Conservation (phyloP, 495 filamentous ascomycete species). For the Clohesyomyces aquaticus region DNA sequence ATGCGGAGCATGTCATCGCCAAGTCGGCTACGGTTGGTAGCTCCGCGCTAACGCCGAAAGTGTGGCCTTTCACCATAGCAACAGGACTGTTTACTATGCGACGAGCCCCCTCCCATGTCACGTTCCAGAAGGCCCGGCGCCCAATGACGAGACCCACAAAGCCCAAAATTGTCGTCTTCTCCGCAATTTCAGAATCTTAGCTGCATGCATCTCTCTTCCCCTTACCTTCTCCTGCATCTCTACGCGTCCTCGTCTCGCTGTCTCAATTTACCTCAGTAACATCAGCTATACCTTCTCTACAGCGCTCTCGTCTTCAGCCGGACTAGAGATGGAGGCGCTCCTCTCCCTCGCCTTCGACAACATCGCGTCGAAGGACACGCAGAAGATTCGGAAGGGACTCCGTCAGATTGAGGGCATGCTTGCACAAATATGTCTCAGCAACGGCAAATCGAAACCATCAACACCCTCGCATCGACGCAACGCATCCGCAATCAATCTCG, state of each 20-base stretch:
- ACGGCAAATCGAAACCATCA: constrained; percentile 48
- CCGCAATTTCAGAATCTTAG: constrained; percentile 34
- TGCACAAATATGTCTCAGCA: constrained; percentile 89
- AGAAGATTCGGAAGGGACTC: constrained; percentile 89
- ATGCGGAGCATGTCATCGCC: neutral
- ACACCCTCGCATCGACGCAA: constrained; percentile 47
- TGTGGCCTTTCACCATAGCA: constrained; percentile 26
- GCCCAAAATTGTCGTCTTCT: constrained; percentile 28
- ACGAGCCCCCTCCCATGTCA: neutral
- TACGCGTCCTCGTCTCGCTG: constrained; percentile 2
- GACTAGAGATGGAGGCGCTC: constrained; percentile 78
- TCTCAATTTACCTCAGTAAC: constrained; percentile 7
- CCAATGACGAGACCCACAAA: constrained; percentile 26
- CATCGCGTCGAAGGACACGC: constrained; percentile 86
- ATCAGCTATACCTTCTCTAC: constrained; percentile 8
- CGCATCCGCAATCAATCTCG: constrained; percentile 37
- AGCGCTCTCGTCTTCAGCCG: constrained; percentile 21
- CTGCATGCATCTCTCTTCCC: constrained; percentile 31
- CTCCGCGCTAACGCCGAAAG: neutral
- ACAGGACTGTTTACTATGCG: constrained; percentile 28
- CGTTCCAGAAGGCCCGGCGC: constrained; percentile 24
- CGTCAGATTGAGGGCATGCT: constrained; percentile 95
- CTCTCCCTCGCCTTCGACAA: constrained; percentile 95
- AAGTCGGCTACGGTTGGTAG: constrained; percentile 2
- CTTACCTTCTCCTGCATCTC: constrained; percentile 29